phyloP scores from a whole-genome alignment of 2,329 filamentous ascomycete genomes.

The Talaromyces sp. region DNA sequence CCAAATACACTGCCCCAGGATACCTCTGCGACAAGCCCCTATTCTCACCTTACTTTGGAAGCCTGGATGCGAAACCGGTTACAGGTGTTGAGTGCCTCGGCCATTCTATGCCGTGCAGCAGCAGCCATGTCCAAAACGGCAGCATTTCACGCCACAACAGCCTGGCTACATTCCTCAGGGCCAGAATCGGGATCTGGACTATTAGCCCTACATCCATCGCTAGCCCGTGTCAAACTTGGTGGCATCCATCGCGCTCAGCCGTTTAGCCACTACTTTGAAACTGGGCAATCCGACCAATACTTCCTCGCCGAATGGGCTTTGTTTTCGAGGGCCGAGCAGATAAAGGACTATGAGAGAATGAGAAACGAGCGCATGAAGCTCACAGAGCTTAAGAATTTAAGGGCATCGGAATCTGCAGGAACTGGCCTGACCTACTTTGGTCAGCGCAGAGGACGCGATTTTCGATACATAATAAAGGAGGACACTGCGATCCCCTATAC shows the following conservation, averaged over 20 bases:
- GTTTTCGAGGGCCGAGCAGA: background rate
- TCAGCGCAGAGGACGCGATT: background rate
- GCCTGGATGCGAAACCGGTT: conserved; percentile 37
- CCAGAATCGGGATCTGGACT: background rate
- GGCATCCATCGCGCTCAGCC: conserved; percentile 41
- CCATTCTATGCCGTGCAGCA: conserved; percentile 28
- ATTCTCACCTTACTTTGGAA: background rate
- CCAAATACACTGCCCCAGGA: background rate
- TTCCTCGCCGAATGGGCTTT: background rate
- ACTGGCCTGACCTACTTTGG: background rate
- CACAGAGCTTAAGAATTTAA: background rate
- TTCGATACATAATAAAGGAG: background rate
- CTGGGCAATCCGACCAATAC: background rate
- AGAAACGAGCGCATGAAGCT: background rate
- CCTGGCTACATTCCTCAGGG: conserved; percentile 27
- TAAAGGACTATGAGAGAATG: background rate
- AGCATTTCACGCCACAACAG: conserved; percentile 25
- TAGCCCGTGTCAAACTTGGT: conserved; percentile 35
- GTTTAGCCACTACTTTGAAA: conserved; percentile 21
- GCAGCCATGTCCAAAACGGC: conserved; percentile 31
- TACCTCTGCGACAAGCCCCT: conserved; percentile 3
- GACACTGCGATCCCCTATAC: background rate
- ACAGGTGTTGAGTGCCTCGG: conserved; percentile 28
- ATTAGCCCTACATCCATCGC: conserved; percentile 8
- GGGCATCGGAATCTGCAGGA: background rate